These are phyloP conservation scores for Phytophthora crassamura DNA, from an alignment of 352 stramenopile genomes.

Conservation along the genomic window DNA sequence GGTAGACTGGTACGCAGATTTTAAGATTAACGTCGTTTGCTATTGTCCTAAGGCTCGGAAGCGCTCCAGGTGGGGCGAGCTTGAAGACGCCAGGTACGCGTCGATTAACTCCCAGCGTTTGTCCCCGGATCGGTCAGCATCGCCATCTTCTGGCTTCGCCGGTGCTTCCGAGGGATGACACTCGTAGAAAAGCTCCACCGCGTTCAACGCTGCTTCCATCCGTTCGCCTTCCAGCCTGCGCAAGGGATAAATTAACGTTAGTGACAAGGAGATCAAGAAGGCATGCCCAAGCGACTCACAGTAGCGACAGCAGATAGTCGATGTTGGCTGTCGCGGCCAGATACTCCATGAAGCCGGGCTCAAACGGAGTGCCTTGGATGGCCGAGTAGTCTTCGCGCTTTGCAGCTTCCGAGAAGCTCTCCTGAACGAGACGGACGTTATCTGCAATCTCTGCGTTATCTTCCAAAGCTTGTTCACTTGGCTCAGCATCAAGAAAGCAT, in stretches of 20 bases:
- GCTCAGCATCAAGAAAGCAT: slow-evolving; percentile 37
- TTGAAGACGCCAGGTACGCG: slow-evolving; percentile 27
- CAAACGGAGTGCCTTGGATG: slow-evolving; percentile 47
- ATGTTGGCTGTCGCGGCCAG: slow-evolving; percentile 48
- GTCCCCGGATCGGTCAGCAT: background rate
- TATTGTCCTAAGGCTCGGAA: slow-evolving; percentile 27
- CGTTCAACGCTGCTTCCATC: slow-evolving; percentile 40
- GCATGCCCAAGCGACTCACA: slow-evolving; percentile 29
- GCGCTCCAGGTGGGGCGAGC: slow-evolving; percentile 17
- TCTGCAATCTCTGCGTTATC: slow-evolving; percentile 37
- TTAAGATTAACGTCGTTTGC: slow-evolving; percentile 12
- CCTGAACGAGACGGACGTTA: slow-evolving; percentile 49
- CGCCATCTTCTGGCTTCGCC: slow-evolving; percentile 2
- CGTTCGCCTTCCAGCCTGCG: slow-evolving; percentile 50
- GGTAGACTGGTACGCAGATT: slow-evolving; percentile 14
- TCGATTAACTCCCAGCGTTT: slow-evolving; percentile 35
- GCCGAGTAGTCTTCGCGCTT: slow-evolving; percentile 33
- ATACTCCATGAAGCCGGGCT: slow-evolving; percentile 57
- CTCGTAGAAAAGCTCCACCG: slow-evolving; percentile 52
- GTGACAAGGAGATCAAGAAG: background rate
- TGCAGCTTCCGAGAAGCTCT: slow-evolving; percentile 42
- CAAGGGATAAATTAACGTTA: slow-evolving; percentile 2
- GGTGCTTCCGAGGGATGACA: slow-evolving; percentile 29
- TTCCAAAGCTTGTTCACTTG: slow-evolving; percentile 1
- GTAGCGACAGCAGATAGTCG: slow-evolving; percentile 34